phyloP scores from a whole-genome alignment of 306 rosid genomes.

The Inga leiocalycina region DNA sequence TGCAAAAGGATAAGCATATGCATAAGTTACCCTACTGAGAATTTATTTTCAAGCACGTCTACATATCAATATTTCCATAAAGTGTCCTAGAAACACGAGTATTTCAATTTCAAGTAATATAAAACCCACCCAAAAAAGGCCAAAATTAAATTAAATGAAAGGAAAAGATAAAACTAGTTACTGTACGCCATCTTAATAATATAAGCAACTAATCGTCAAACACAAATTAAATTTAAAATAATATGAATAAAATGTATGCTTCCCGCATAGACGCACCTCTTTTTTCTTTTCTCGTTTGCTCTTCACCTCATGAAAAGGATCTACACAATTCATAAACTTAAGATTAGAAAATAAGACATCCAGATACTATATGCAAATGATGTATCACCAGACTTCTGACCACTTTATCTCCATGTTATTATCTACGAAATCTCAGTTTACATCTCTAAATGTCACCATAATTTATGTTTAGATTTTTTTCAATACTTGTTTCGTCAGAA shows the following conservation, averaged over 20 bases:
- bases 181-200: background rate
- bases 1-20: constrained; percentile 4
- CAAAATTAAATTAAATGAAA: background rate
- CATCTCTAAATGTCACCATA: background rate
- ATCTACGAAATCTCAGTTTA: background rate
- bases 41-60: background rate
- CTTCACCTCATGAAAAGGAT: constrained; percentile 97
- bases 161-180: background rate
- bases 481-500: background rate
- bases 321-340: constrained; percentile 52
- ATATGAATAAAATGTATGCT: constrained; percentile 15
- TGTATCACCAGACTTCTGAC: constrained; percentile 15
- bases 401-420: background rate
- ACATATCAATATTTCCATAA: background rate
- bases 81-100: background rate
- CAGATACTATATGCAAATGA: background rate
- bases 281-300: constrained; percentile 97
- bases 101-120: background rate
- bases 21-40: background rate
- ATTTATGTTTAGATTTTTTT: background rate
- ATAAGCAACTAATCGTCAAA: constrained; percentile 11
- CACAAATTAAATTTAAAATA: background rate
- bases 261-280: constrained; percentile 61
- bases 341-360: constrained; percentile 38
- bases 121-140: background rate